A percentile compares a stretch with the other conserved stretches of the same genome.
phyloP scores from a whole-genome alignment of 2,329 filamentous ascomycete species.

The Ceratocystis albifundus region DNA sequence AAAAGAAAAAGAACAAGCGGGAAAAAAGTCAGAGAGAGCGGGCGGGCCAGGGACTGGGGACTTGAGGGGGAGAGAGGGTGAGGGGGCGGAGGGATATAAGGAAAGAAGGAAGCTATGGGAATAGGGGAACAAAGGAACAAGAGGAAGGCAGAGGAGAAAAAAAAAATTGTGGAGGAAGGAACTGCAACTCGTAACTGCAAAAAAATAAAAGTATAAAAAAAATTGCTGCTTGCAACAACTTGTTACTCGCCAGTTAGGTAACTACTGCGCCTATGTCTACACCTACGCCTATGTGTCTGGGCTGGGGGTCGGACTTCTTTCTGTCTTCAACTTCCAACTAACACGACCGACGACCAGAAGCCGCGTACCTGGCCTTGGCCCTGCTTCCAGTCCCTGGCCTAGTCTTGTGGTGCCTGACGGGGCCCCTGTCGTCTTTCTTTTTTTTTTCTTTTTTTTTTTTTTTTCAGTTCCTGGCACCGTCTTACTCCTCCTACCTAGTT shows the following conservation, averaged over 20 bases:
- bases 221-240: neutral
- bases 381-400: neutral
- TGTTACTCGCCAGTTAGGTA: neutral
- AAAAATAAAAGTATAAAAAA: too few species aligned
- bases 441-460: too few species aligned
- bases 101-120: constrained; percentile 9
- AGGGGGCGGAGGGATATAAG: constrained; percentile 3
- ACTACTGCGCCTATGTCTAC: neutral
- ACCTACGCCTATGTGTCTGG: neutral
- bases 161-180: neutral
- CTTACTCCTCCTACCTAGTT: neutral
- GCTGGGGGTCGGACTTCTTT: neutral
- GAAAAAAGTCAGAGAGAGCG: constrained; percentile 31
- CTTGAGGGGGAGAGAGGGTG: too few species aligned
- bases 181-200: neutral
- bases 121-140: constrained; percentile 6
- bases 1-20: constrained; percentile 28
- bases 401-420: constrained; percentile 1
- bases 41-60: constrained; percentile 17
- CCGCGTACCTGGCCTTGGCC: constrained; percentile 7
- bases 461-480: neutral
- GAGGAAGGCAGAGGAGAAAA: neutral
- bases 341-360: neutral
- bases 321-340: neutral
- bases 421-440: constrained; percentile 4